Evolutionary conservation across 331 rosid genomes (phyloP).

Genomic region (Pyracantha coccinea): DNA sequence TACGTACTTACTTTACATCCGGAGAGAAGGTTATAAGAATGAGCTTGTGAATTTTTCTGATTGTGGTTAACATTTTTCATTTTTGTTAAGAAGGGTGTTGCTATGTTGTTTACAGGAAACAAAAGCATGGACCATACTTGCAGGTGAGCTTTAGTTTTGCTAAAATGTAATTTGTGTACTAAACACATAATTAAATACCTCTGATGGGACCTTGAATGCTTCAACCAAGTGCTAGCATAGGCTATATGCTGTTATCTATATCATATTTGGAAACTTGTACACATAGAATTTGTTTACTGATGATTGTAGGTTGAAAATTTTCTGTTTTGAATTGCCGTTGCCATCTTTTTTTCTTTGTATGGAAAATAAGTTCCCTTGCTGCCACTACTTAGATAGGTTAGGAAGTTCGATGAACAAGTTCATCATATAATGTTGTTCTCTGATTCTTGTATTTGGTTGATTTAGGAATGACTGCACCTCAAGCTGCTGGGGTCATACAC

Average conservation of each 20-base stretch:
- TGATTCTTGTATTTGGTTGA: slow-evolving; percentile 19
- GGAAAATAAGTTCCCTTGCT: slow-evolving; percentile 5
- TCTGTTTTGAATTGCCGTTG: background rate
- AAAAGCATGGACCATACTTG: slow-evolving; percentile 93
- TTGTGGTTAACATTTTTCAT: slow-evolving; percentile 1
- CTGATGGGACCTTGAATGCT: no score
- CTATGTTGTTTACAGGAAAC: slow-evolving; percentile 56
- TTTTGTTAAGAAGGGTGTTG: slow-evolving; percentile 13
- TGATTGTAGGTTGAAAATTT: slow-evolving; percentile 5
- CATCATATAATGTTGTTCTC: background rate
- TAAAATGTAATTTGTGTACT: background rate
- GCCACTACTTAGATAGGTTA: slow-evolving; percentile 8
- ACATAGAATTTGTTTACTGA: background rate
- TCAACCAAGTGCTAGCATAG: no score
- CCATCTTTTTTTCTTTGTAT: background rate
- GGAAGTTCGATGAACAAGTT: background rate
- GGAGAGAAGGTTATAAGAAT: slow-evolving; percentile 79
- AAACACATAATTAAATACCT: no score
- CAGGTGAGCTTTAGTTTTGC: slow-evolving; percentile 51
- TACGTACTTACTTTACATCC: slow-evolving; percentile 86
- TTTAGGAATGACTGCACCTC: slow-evolving; percentile 98
- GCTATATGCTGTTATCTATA: no score
- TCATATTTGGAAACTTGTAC: background rate
- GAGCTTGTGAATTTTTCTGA: slow-evolving; percentile 3
- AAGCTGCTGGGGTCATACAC: slow-evolving; percentile 99